phyloP scores from a whole-genome alignment of 129 eudicot genomes.

The Arctium minus region DNA sequence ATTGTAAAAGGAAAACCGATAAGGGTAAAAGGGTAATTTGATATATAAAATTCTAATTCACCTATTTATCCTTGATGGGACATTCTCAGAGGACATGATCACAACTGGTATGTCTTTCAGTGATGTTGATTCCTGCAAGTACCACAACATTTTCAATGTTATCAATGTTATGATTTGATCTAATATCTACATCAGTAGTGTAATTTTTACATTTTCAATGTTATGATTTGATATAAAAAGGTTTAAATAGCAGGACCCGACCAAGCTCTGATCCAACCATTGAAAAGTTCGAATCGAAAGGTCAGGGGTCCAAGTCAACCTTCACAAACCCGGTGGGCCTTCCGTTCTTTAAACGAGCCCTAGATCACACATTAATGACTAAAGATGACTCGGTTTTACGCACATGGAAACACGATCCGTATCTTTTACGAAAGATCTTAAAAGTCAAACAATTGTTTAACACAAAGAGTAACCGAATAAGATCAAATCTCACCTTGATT shows the following conservation, averaged over 20 bases:
- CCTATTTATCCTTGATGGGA: slow-evolving; percentile 72
- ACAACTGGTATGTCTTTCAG: slow-evolving; percentile 86
- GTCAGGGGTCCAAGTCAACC: slow-evolving; percentile 5
- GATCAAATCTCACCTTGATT: slow-evolving; percentile 51
- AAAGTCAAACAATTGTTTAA: background rate
- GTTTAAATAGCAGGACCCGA: background rate
- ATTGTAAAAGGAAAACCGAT: background rate
- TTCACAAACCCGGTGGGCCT: background rate
- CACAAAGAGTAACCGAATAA: background rate
- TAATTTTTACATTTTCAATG: background rate
- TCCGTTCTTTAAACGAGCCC: background rate
- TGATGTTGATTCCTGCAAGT: slow-evolving; percentile 56
- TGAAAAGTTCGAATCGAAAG: background rate
- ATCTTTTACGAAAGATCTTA: background rate
- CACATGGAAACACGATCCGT: background rate
- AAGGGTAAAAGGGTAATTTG: background rate
- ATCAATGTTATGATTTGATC: background rate
- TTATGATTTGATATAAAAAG: background rate
- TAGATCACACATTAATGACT: background rate
- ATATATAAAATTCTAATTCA: slow-evolving; percentile 6
- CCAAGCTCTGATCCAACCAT: background rate
- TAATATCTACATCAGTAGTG: background rate
- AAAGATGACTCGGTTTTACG: background rate
- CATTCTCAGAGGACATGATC: slow-evolving; percentile 85
- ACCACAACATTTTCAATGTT: background rate